Base-by-base conservation (phyloP, 1,139 yeast species). In the Pichia sp. region DNA sequence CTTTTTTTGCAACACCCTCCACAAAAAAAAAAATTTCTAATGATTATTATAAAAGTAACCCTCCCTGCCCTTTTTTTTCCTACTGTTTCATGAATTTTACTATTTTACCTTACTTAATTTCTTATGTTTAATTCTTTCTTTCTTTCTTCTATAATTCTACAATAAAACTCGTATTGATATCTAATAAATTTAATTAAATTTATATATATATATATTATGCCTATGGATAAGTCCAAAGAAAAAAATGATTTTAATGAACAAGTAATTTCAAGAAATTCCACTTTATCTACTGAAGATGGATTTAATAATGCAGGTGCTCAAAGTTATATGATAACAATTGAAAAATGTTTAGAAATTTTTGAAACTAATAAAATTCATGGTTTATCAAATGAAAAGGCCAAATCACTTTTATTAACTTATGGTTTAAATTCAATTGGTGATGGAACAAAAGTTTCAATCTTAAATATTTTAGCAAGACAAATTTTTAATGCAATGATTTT, bases 401-500 rank as follows among this genome's bases (percentile, higher is more conserved):
- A 53, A 3, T 47, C 56, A 6, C 52, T 72, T 4, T 55, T 66
- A 3, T 53, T 52, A 4, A 50, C 57, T 31, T 69, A 74, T 59
- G 95, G 94, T 6, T 69, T 67, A 33, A 85, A 85, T 61, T 67
- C 68, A 7, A 35, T 57, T 10, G 89, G 87, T 23, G 82, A 77
- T 35, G 84, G 73, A 39, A 71, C 69, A 33, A 73, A 73, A 36
- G 75, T 82, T 48, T 78, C 86, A n/a, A 62, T 77, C 40, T 51
- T 71, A 30, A 69, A 69, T 49, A 84, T 85, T 40, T 57, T 84
- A 40, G 70, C 84, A 45, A 83, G 82, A 52, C 95, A 85, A 59
- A 69, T 80, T 2, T 80, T 82, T 63, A 85, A 85, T 59, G 94
- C 94, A 40, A 84, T 85, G 94, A 80, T 84, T 38, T 65, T 85